These are phyloP conservation scores for Maudiozyma turicensis DNA, from an alignment of 805 yeast species.

Conservation along the genomic window DNA sequence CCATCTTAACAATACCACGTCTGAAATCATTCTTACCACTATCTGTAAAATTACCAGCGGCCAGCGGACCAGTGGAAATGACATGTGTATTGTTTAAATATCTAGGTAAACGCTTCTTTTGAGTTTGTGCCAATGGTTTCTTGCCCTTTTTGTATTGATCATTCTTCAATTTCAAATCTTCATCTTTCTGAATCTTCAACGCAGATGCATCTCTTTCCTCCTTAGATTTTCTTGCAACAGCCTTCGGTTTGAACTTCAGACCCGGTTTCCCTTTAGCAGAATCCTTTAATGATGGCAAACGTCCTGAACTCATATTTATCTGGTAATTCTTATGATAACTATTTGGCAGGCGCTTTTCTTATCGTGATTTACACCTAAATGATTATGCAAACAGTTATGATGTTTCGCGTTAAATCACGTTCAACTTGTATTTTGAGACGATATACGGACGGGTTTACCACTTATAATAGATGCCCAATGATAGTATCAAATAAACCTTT, in stretches of 20 bases:
- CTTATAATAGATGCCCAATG: too few relatives aligned
- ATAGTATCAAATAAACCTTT: too few relatives aligned
- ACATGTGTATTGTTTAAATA: conserved; percentile 41
- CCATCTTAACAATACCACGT: conserved; percentile 19
- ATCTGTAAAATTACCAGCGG: conserved; percentile 42
- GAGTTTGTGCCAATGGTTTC: conserved; percentile 10
- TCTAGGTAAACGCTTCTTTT: conserved; percentile 22
- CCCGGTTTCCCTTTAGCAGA: conserved; percentile 33
- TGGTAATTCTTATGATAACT: too few relatives aligned
- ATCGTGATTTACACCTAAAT: too few relatives aligned
- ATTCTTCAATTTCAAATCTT: conserved; percentile 4
- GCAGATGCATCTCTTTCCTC: conserved; percentile 78
- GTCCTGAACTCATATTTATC: conserved; percentile 15
- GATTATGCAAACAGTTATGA: too few relatives aligned
- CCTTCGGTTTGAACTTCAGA: conserved; percentile 76
- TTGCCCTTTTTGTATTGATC: conserved; percentile 10
- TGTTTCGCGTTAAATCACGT: too few relatives aligned
- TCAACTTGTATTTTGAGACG: too few relatives aligned
- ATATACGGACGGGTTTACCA: too few relatives aligned
- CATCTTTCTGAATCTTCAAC: conserved; percentile 37
- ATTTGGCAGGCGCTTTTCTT: too few relatives aligned
- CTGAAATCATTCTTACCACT: conserved; percentile 16
- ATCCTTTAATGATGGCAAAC: conserved; percentile 27
- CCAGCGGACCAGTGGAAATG: conserved; percentile 64
- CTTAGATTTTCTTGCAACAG: conserved; percentile 71